Conservation (phyloP, 768 basidiomycete species). For the Porphyrellus cyaneotinctus region DNA sequence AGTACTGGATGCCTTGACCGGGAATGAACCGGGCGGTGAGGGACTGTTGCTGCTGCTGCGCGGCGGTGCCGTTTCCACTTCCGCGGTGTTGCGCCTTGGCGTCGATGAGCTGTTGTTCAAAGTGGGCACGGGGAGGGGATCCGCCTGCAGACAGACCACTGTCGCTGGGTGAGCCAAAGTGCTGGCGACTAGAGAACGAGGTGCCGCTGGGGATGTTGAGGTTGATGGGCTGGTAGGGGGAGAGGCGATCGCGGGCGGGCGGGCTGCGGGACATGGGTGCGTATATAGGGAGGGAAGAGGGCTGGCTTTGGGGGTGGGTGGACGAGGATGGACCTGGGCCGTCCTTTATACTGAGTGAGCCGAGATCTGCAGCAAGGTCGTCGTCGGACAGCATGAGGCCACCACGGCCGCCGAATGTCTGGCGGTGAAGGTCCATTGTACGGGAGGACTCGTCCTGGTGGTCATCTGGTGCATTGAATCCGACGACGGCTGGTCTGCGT, state of each 20-base stretch:
- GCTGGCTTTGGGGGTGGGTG: constrained; percentile 57
- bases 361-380: constrained; percentile 71
- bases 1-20: constrained; percentile 60
- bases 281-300: constrained; percentile 74
- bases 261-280: constrained; percentile 65
- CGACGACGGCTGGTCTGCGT: constrained; percentile 54
- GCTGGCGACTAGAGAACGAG: constrained; percentile 43
- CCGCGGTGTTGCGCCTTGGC: constrained; percentile 36
- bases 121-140: constrained; percentile 46
- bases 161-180: constrained; percentile 58
- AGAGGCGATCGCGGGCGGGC: constrained; percentile 46
- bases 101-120: constrained; percentile 45
- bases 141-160: constrained; percentile 48
- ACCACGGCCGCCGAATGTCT: constrained; percentile 44
- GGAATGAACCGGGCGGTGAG: constrained; percentile 61
- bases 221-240: constrained; percentile 60
- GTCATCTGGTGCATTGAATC: constrained; percentile 45
- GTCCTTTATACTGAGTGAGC: constrained; percentile 50
- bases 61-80: constrained; percentile 16
- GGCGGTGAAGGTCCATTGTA: constrained; percentile 31
- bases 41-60: constrained; percentile 31
- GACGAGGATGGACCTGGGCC: constrained; percentile 37
- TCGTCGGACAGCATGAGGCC: constrained; percentile 74
- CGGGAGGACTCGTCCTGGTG: constrained; percentile 37
- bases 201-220: constrained; percentile 50